A percentile compares a stretch with the other conserved stretches of the same genome.
These are phyloP conservation scores for Hypericum perforatum DNA, from an alignment of 345 rosid genomes.

Conservation along the genomic window DNA sequence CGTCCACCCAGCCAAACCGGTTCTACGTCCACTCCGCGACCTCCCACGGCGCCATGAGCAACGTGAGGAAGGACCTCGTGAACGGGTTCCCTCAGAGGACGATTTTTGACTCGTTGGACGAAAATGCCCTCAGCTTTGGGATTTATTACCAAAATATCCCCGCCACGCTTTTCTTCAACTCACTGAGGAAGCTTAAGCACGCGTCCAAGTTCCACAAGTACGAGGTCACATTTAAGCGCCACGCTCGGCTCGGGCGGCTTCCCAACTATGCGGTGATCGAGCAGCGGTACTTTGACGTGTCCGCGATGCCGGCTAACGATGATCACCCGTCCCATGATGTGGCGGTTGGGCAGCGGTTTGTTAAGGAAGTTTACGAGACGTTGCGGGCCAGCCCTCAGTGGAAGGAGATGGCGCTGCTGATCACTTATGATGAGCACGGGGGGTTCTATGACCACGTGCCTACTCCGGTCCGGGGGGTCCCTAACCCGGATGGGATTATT, in stretches of 20 bases:
- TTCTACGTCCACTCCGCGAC: slow-evolving; percentile 97
- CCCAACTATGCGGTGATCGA: slow-evolving; percentile 87
- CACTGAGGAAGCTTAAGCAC: slow-evolving; percentile 65
- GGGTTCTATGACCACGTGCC: slow-evolving; percentile 98
- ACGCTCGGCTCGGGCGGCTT: slow-evolving; percentile 59
- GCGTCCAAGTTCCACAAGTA: slow-evolving; percentile 59
- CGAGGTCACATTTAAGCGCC: slow-evolving; percentile 45
- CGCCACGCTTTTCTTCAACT: slow-evolving; percentile 69
- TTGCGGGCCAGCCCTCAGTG: slow-evolving; percentile 92
- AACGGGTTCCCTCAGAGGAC: slow-evolving; percentile 90
- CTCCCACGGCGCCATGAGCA: slow-evolving; percentile 83
- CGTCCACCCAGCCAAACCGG: slow-evolving; percentile 98
- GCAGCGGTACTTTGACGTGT: slow-evolving; percentile 71
- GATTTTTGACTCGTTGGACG: slow-evolving; percentile 85
- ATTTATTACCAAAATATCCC: slow-evolving; percentile 96
- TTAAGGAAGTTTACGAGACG: slow-evolving; percentile 92
- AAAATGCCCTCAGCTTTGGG: slow-evolving; percentile 71
- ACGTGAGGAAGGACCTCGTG: slow-evolving; percentile 74
- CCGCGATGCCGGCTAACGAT: slow-evolving; percentile 68
- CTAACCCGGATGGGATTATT: slow-evolving; percentile 82
- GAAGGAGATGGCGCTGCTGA: slow-evolving; percentile 83
- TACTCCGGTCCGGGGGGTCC: slow-evolving; percentile 67
- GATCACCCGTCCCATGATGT: slow-evolving; percentile 97
- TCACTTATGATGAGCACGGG: slow-evolving; percentile 93
- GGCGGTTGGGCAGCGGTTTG: slow-evolving; percentile 72